phyloP scores from a whole-genome alignment of 345 rosid genomes.

The Hibiscus trionum region DNA sequence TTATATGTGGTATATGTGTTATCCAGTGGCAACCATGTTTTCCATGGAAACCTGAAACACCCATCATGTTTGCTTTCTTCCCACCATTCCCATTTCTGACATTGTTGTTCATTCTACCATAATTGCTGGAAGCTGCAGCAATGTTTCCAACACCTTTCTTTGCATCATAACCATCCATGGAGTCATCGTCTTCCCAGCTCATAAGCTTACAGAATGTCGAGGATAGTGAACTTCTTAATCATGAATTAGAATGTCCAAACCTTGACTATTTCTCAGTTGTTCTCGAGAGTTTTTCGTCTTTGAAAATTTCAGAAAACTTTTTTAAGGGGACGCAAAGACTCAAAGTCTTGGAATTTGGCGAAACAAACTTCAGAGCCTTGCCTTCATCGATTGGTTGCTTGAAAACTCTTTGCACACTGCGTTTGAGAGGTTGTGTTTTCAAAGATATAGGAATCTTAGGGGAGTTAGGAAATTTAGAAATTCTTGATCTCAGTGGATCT shows the following conservation, averaged over 20 bases:
- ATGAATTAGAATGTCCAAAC: constrained; percentile 3
- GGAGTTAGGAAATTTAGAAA: not conserved
- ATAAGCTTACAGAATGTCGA: no score
- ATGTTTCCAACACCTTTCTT: no score
- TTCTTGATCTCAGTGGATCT: not conserved
- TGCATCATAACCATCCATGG: no score
- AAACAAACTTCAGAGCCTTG: not conserved
- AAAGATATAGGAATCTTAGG: not conserved
- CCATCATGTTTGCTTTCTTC: no score
- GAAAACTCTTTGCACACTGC: not conserved
- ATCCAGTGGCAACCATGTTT: no score
- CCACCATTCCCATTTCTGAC: no score
- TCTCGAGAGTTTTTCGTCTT: not conserved
- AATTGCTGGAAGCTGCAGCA: no score
- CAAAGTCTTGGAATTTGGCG: not conserved
- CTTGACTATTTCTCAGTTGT: not conserved
- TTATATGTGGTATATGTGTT: no score
- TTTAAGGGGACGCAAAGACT: not conserved
- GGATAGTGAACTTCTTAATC: no score
- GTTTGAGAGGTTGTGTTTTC: not conserved
- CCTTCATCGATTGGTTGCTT: not conserved
- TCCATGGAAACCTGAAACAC: no score
- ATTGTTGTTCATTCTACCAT: no score
- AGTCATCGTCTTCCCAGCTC: no score
- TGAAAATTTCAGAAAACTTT: not conserved